These are phyloP conservation scores for Colletotrichum godetiae DNA, from an alignment of 2,329 filamentous ascomycete species.

Conservation along the genomic window DNA sequence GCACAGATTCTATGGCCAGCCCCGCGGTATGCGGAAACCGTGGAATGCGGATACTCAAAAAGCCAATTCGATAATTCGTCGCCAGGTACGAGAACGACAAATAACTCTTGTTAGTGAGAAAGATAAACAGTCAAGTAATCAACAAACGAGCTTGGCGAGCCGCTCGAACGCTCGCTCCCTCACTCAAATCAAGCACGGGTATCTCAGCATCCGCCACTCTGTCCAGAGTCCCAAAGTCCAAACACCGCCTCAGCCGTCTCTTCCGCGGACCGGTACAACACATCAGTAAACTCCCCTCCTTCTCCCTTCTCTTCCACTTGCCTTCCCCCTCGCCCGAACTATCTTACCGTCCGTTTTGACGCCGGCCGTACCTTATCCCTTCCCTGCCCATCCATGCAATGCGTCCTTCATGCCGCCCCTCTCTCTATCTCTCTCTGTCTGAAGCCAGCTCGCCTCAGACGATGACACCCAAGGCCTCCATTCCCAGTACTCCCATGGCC, in stretches of 20 bases:
- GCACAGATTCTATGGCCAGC: neutral
- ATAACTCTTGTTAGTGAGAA: neutral
- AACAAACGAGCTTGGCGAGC: neutral
- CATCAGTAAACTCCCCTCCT: no score
- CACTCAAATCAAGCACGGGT: slow-evolving; percentile 23
- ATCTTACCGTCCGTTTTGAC: neutral
- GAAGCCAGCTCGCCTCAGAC: neutral
- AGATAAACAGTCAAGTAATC: neutral
- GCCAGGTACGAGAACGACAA: neutral
- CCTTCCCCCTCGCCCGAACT: neutral
- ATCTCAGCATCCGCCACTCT: slow-evolving; percentile 31
- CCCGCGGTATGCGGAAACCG: neutral
- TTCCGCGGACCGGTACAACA: neutral
- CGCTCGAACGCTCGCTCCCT: neutral
- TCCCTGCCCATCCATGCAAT: slow-evolving; percentile 5
- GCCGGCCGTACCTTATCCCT: neutral
- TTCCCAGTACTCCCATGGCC: slow-evolving; percentile 18
- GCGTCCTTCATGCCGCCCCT: neutral
- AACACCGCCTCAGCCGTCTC: neutral
- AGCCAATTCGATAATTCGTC: neutral
- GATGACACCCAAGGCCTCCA: slow-evolving; percentile 20
- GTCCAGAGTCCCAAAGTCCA: neutral
- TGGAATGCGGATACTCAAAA: neutral
- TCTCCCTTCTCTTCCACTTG: no score
- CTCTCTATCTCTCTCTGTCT: neutral